Percentiles rank a stretch among this genome's conserved stretches.
Evolutionary conservation across 345 rosid species (phyloP).

Genomic region (Salix udensis): DNA sequence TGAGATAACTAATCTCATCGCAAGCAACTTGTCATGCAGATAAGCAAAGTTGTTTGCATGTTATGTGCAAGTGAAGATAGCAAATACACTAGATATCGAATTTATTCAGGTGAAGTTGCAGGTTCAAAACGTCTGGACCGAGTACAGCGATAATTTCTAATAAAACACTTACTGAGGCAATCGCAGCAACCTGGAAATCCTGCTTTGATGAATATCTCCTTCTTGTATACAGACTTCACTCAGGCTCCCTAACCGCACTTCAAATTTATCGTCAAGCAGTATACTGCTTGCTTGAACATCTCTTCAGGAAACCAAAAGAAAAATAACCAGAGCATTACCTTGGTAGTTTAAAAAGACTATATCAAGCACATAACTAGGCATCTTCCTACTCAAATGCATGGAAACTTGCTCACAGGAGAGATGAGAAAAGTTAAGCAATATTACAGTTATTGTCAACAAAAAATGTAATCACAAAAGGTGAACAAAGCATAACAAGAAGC

Average conservation of each 20-base stretch:
- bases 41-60: not conserved
- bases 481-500: not conserved
- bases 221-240: constrained; percentile 77
- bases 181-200: constrained; percentile 79
- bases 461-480: not conserved
- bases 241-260: constrained; percentile 91
- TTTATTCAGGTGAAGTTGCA: not conserved
- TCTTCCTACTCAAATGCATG: not conserved
- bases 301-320: constrained; percentile 40
- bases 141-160: not conserved
- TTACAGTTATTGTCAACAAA: not conserved
- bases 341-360: not conserved
- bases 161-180: constrained; percentile 76
- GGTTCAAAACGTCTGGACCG: not conserved
- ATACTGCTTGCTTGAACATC: constrained; percentile 99
- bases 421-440: not conserved
- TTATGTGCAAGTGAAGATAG: not conserved
- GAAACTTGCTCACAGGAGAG: not conserved
- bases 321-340: not conserved
- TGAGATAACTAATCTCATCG: not conserved
- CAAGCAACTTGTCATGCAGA: not conserved
- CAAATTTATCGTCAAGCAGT: constrained; percentile 96
- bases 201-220: constrained; percentile 85
- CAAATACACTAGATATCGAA: not conserved
- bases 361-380: not conserved